Base-by-base conservation (phyloP, 2,329 filamentous ascomycete genomes). In the Niveomyces coronatus region DNA sequence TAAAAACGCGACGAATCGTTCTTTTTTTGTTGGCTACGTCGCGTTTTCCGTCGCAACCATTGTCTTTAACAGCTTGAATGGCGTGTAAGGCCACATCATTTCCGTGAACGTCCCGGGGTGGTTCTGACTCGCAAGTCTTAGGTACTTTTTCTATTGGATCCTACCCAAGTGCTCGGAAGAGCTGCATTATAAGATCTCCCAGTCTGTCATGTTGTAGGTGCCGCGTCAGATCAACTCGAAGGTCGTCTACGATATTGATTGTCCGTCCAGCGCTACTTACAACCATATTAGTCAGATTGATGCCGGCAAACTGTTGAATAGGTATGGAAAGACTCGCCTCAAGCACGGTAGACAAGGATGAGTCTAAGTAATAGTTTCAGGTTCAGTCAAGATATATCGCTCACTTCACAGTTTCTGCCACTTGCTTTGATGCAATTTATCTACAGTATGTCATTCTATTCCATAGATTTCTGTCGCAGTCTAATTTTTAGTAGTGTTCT, bases 401-500 rank as follows among this genome's bases (percentile, higher is more conserved):
- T 38, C 13, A 39, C 22, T 8, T 31, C 37, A 3, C 37, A 39
- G 18, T 31, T 19, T 27, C 18, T 39, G 1, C 37, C 37, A 9
- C 18, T 33, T 4, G 9, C 16, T 8, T 11, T 39, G 2, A 14
- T 24, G 19, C 14, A 27, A 10, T 17, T 23, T 9, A 14, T 39
- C 11, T 39, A 33, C 16, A 18, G 37, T 39, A 16, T 9, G 37
- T 29, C 9, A 7, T 6, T 9, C n/a, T n/a, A n/a, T n/a, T n/a
- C n/a, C n/a, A n/a, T n/a, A 11, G 8, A 19, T 11, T 31, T 31
- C 23, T 7, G n/a, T 32, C 13, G 9, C 10, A 22, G 20, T 24
- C 31, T 34, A 24, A 34, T 14, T 11, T 32, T 9, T 7, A 13
- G 5, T 14, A 53, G 55, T 60, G 30, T 42, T 55, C 5, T 55